A percentile compares a stretch with the other conserved stretches of the same genome.
Conservation (phyloP, 169 alveolate genomes). For the Cryptosporidium sp. region DNA sequence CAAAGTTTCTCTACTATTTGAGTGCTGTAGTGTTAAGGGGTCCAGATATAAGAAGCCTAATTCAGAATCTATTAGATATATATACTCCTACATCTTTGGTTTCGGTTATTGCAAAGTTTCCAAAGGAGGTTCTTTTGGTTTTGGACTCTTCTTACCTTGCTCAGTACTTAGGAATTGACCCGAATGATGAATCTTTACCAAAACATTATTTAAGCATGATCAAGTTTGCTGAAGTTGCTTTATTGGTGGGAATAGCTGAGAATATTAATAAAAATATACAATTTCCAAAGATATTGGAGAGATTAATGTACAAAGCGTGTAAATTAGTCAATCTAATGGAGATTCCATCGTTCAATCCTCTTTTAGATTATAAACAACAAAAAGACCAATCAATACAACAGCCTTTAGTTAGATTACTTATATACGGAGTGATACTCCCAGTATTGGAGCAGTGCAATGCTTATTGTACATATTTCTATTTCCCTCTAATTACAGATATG, state of each 20-base stretch:
- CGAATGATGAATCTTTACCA: slow-evolving; percentile 24
- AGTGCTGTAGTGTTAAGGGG: slow-evolving; percentile 28
- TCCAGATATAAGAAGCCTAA: slow-evolving; percentile 17
- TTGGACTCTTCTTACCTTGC: slow-evolving; percentile 14
- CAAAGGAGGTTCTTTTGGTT: slow-evolving; percentile 4
- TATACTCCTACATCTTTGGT: slow-evolving; percentile 40
- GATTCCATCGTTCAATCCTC: slow-evolving; percentile 25
- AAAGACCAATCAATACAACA: slow-evolving; percentile 44
- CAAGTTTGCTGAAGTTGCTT: slow-evolving; percentile 35
- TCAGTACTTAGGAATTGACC: slow-evolving; percentile 5
- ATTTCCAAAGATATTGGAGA: slow-evolving; percentile 42
- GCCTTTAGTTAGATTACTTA: slow-evolving; percentile 13
- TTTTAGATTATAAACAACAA: slow-evolving; percentile 35
- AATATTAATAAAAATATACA: slow-evolving; percentile 29
- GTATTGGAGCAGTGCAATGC: slow-evolving; percentile 47
- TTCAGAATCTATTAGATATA: slow-evolving; percentile 10
- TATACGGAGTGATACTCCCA: slow-evolving; percentile 39
- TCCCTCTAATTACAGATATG: slow-evolving; percentile 30
- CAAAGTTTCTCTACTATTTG: slow-evolving; percentile 25
- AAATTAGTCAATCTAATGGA: slow-evolving; percentile 29
- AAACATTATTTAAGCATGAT: slow-evolving; percentile 21
- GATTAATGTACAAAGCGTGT: slow-evolving; percentile 32
- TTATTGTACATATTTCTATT: slow-evolving; percentile 47
- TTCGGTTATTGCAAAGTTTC: slow-evolving; percentile 16
- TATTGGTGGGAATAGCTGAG: slow-evolving; percentile 33